phyloP scores from a whole-genome alignment of 2,329 filamentous ascomycete genomes.

The Epichloe gansuensis region DNA sequence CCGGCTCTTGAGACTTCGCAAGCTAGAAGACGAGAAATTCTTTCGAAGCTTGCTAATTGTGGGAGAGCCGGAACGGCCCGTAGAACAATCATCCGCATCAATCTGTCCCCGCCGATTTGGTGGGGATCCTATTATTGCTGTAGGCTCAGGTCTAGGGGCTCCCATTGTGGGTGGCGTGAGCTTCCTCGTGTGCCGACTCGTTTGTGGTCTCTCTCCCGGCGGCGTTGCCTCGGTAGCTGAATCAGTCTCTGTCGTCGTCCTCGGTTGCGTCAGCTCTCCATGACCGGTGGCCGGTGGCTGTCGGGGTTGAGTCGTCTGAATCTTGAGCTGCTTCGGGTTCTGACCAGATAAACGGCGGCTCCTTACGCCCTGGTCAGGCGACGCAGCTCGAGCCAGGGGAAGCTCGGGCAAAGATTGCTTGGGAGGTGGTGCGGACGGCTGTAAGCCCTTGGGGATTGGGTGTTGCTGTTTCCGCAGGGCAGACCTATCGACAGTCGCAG shows the following conservation, averaged over 20 bases:
- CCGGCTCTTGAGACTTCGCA: constrained; percentile 59
- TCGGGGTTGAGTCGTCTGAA: constrained; percentile 51
- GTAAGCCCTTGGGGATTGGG: constrained; percentile 9
- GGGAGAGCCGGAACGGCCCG: constrained; percentile 40
- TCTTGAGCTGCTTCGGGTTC: constrained; percentile 72
- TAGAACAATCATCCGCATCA: constrained; percentile 24
- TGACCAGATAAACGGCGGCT: constrained; percentile 69
- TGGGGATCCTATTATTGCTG: constrained; percentile 15
- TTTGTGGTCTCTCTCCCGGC: constrained; percentile 2
- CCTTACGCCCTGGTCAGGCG: constrained; percentile 44
- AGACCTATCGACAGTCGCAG: constrained; percentile 55
- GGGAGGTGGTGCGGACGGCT: constrained; percentile 33
- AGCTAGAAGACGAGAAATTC: constrained; percentile 57
- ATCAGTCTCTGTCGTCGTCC: constrained; percentile 5
- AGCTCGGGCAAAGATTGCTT: constrained; percentile 33
- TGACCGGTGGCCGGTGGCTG: constrained; percentile 9
- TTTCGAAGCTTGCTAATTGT: constrained; percentile 40
- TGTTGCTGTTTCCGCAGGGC: constrained; percentile 7
- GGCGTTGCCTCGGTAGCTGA: constrained; percentile 6
- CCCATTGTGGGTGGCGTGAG: constrained; percentile 4
- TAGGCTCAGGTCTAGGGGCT: constrained; percentile 6
- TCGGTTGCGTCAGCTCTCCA: constrained; percentile 1
- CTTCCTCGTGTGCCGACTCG: constrained; percentile 1
- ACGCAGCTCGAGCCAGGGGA: constrained; percentile 20
- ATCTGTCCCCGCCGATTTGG: constrained; percentile 20